Percentiles rank a stretch among this genome's conserved stretches.
These are phyloP conservation scores for Geranium incanum DNA, from an alignment of 441 rosid genomes.

Conservation along the genomic window DNA sequence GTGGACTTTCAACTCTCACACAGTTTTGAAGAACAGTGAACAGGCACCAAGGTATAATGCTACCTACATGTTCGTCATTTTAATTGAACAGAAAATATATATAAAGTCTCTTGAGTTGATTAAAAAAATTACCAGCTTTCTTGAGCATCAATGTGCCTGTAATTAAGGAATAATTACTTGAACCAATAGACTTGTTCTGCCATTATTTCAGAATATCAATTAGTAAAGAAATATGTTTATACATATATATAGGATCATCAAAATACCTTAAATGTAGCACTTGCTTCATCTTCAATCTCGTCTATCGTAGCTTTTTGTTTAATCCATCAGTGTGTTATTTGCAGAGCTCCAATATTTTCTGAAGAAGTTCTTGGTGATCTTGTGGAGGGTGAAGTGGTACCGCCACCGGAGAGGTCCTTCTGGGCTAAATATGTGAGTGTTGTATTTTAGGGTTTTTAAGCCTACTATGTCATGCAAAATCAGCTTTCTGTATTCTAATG, in stretches of 20 bases:
- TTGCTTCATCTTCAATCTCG: background rate
- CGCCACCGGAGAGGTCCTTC: constrained; percentile 75
- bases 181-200: background rate
- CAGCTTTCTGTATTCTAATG: background rate
- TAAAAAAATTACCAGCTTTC: background rate
- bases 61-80: no score
- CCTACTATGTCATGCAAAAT: background rate
- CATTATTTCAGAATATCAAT: background rate
- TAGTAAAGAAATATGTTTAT: no score
- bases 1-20: constrained; percentile 81
- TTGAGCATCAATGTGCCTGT: background rate
- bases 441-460: background rate
- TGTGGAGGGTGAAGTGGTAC: constrained; percentile 55
- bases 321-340: constrained; percentile 8
- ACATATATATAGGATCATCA: background rate
- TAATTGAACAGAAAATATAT: background rate
- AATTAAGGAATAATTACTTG: background rate
- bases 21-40: constrained; percentile 68
- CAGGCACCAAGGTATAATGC: constrained; percentile 70
- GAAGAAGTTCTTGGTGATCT: constrained; percentile 59
- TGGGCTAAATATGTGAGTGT: constrained; percentile 95
- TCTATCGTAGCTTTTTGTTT: background rate
- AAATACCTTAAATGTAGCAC: no score
- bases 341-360: constrained; percentile 68
- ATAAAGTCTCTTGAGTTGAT: background rate